phyloP scores from a whole-genome alignment of 352 stramenopile species.

The Globisporangium lucens region DNA sequence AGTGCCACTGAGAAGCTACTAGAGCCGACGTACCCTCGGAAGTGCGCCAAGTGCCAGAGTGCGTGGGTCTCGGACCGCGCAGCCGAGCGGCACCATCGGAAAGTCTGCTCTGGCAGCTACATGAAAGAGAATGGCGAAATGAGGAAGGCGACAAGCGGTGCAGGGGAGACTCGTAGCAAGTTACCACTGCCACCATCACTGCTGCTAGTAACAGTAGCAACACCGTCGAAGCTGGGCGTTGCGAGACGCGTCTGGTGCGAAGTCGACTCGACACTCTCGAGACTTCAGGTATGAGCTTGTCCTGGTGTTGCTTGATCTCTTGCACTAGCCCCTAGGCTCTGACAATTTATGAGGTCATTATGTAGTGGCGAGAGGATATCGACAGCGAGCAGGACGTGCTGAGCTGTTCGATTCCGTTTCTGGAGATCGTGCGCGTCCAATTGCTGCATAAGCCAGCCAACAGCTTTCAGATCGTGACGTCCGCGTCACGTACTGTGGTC shows the following conservation, averaged over 20 bases:
- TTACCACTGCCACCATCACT: background rate
- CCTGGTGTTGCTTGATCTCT: background rate
- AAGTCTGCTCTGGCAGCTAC: slow-evolving; percentile 10
- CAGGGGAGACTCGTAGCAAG: background rate
- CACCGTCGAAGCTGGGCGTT: slow-evolving; percentile 20
- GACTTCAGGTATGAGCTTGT: slow-evolving; percentile 25
- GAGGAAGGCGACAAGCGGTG: background rate
- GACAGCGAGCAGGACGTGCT: slow-evolving; percentile 15
- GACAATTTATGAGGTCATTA: background rate
- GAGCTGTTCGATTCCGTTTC: slow-evolving; percentile 25
- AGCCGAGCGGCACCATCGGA: slow-evolving; percentile 26
- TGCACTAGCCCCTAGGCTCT: background rate
- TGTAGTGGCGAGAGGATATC: slow-evolving; percentile 35
- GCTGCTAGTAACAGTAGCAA: background rate
- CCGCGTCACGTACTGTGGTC: slow-evolving; percentile 28
- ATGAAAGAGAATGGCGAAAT: background rate
- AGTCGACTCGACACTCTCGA: slow-evolving; percentile 38
- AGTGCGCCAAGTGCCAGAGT: slow-evolving; percentile 26
- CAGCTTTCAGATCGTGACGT: slow-evolving; percentile 43
- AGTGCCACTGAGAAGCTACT: background rate
- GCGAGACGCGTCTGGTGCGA: slow-evolving; percentile 56
- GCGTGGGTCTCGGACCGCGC: slow-evolving; percentile 35
- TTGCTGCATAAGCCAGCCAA: slow-evolving; percentile 19
- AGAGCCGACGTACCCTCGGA: slow-evolving; percentile 25
- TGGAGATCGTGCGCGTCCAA: slow-evolving; percentile 29